phyloP scores from a whole-genome alignment of 129 eudicot genomes.

The Artemisia tridentata region DNA sequence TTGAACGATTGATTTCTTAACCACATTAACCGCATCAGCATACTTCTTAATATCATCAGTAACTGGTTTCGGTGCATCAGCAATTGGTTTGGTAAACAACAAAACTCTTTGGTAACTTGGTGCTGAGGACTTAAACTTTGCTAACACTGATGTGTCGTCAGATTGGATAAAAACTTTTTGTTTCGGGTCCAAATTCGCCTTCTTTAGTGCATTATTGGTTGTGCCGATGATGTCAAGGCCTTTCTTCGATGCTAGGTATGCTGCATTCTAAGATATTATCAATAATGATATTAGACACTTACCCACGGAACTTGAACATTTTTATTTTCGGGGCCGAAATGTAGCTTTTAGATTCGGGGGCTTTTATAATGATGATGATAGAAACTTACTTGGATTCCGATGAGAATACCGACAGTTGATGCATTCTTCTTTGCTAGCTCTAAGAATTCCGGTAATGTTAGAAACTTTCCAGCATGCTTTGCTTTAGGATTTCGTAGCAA shows the following conservation, averaged over 20 bases:
- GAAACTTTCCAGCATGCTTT: constrained; percentile 69
- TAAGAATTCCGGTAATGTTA: constrained; percentile 73
- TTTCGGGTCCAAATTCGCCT: constrained; percentile 63
- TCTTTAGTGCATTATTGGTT: constrained; percentile 46
- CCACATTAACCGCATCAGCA: constrained; percentile 64
- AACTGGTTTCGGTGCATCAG: constrained; percentile 43
- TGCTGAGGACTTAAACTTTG: constrained; percentile 44
- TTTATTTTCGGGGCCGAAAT: no score
- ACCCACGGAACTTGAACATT: no score
- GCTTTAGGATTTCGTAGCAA: constrained; percentile 66
- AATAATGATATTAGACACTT: neutral
- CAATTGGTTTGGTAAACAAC: constrained; percentile 35
- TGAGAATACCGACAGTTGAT: constrained; percentile 52
- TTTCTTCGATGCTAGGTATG: constrained; percentile 68
- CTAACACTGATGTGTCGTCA: constrained; percentile 69
- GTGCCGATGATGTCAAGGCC: constrained; percentile 58
- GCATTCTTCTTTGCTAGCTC: constrained; percentile 72
- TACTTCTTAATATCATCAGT: constrained; percentile 59
- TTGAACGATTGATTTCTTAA: constrained; percentile 37
- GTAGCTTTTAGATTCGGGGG: no score
- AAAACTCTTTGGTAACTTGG: constrained; percentile 56
- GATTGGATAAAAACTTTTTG: constrained; percentile 74
- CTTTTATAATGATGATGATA: neutral
- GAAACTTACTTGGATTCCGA: constrained; percentile 56
- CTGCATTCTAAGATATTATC: constrained; percentile 54